Base-by-base conservation (phyloP, 164 flowering plant genomes). In the Malania oleifera region DNA sequence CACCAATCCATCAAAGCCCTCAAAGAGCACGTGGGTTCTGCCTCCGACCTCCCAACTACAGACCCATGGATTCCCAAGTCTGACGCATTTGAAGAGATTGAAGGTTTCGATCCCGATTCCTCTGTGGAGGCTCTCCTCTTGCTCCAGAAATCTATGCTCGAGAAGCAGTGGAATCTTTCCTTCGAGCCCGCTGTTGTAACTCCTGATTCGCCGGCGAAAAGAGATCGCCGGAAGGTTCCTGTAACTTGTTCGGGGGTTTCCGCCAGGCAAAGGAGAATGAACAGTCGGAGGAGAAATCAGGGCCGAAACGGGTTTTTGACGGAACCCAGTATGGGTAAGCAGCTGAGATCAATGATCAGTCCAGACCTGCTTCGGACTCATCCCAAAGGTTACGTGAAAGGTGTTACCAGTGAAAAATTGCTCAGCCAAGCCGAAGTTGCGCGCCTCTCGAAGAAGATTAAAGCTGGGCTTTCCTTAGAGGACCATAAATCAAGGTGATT, bases 111-210 rank as follows among this genome's bases (percentile, higher is more conserved):
- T 44, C 40, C 65, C 24, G 85, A 78, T 37, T 65, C 64, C 59
- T 76, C 85, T 0, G 70, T 87, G 50, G 97, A 93, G 45, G 95
- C 85, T 26, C 82, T 93, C 40, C 81, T 93, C 34, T 64, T 93
- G 73, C 60, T 90, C 46, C 97, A 90, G 67, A 93, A 90, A 61
- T 88, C 95, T 40, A 81, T 90, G 87, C 81, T 93, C 40, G 99
- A 93, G 57, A 87, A 87, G 66, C 96, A 84, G 63, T 85, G 90
- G 95, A 83, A 64, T 69, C 92, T 90, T 63, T 75, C 93, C 34
- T 77, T 81, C 55, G 83, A 79, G 43, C 50, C 66, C 52, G 61
- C 70, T 14, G 65, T 57, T 18, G 52, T 28, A 29, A 38, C 43
- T 4, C 22, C 22, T 37, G 57, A 56, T 60, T 23, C 60, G 34